Evolutionary conservation across 169 alveolate species (phyloP).

Genomic region (Eimeria tenella): DNA sequence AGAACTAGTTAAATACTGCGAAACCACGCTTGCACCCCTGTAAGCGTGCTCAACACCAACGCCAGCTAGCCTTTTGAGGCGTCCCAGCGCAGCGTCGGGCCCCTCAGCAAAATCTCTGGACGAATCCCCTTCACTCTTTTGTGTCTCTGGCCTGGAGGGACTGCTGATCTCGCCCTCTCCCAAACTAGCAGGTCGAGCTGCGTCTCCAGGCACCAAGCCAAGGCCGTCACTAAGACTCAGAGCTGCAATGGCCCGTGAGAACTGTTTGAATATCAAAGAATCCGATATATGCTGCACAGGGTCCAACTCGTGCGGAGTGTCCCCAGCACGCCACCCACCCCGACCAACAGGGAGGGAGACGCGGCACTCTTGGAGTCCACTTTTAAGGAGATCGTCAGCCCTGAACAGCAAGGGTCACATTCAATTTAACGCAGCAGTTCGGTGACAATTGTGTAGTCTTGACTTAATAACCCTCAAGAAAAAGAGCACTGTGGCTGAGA

Average conservation of each 20-base stretch:
- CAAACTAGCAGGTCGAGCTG: neutral
- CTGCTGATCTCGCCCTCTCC: neutral
- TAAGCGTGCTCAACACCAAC: conserved; percentile 68
- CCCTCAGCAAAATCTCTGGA: neutral
- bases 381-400: conserved; percentile 51
- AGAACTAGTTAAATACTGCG: conserved; percentile 52
- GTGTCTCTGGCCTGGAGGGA: neutral
- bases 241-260: conserved; percentile 43
- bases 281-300: conserved; percentile 63
- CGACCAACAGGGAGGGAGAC: conserved; percentile 8
- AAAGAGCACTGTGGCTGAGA: too few species aligned
- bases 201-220: conserved; percentile 6
- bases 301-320: conserved; percentile 33
- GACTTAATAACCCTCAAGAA: too few species aligned
- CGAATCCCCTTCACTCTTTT: neutral
- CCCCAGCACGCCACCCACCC: conserved; percentile 15
- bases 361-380: neutral
- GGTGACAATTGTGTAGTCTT: too few species aligned
- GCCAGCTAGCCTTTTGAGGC: conserved; percentile 60
- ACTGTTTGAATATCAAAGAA: conserved; percentile 11
- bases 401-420: neutral
- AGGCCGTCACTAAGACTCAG: conserved; percentile 22
- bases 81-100: conserved; percentile 63
- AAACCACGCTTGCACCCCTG: conserved; percentile 65
- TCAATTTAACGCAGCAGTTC: too few species aligned